Conservation (phyloP, 768 basidiomycete species). For the Rhizopogon rudus region DNA sequence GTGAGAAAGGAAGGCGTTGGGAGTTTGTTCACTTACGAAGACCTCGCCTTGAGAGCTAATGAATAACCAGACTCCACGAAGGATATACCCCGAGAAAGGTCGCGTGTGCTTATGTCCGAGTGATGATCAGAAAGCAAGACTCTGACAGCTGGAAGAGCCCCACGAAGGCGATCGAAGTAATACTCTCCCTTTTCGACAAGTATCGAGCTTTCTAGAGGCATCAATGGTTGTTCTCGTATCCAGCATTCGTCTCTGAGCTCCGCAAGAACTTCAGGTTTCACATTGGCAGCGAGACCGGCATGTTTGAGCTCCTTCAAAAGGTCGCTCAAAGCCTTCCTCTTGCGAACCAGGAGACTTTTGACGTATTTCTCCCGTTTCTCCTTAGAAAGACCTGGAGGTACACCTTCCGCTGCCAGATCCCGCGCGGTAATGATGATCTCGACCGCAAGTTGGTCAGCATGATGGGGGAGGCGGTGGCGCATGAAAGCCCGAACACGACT, state of each 20-base stretch:
- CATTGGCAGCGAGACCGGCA: conserved; percentile 65
- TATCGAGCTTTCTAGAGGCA: conserved; percentile 21
- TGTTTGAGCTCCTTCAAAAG: conserved; percentile 84
- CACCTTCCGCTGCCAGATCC: conserved; percentile 43
- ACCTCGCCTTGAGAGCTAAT: conserved; percentile 56
- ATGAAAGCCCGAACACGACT: conserved; percentile 40
- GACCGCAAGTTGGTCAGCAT: conserved; percentile 51
- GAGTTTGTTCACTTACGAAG: conserved; percentile 46
- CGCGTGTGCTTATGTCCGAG: conserved; percentile 78
- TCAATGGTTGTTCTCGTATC: conserved; percentile 59
- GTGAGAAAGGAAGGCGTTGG: not conserved
- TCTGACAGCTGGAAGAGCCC: conserved; percentile 62
- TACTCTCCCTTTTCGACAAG: conserved; percentile 43
- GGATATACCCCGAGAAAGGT: conserved; percentile 73
- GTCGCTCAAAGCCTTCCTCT: conserved; percentile 89
- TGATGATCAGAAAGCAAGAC: conserved; percentile 65
- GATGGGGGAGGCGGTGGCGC: conserved; percentile 30
- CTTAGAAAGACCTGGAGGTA: conserved; percentile 36
- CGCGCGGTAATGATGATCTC: conserved; percentile 62
- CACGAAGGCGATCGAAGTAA: conserved; percentile 62
- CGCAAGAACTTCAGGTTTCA: conserved; percentile 65
- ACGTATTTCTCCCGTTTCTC: conserved; percentile 56
- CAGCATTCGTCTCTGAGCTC: conserved; percentile 52
- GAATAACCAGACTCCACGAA: conserved; percentile 77
- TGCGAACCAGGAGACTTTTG: conserved; percentile 74